Evolutionary conservation across 176 grass and related monocot species (phyloP).

Genomic region (Eragrostis nindensis): DNA sequence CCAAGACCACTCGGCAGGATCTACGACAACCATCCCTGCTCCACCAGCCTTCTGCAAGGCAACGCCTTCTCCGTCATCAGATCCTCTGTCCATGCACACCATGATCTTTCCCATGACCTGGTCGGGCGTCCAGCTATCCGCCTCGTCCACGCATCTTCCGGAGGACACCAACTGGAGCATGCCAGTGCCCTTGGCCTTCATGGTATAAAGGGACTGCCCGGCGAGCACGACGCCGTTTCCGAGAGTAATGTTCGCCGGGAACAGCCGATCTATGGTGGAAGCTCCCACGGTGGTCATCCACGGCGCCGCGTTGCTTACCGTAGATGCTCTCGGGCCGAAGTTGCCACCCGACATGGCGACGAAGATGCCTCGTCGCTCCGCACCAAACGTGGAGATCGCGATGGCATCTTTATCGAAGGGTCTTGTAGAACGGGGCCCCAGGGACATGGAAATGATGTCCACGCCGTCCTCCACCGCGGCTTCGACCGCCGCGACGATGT

Average conservation of each 20-base stretch:
- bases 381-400: not conserved
- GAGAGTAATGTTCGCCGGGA: not conserved
- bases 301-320: not conserved
- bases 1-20: not conserved
- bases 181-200: not conserved
- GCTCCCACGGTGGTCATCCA: conserved; percentile 39
- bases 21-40: not conserved
- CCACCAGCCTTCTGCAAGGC: not conserved
- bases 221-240: not conserved
- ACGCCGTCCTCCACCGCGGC: conserved; percentile 33
- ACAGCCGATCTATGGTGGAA: not conserved
- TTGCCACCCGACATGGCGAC: conserved; percentile 29
- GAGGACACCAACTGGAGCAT: not conserved
- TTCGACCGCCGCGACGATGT: not conserved
- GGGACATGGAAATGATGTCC: conserved; percentile 5
- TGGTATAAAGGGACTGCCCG: conserved; percentile 8
- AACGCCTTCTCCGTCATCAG: too few relatives aligned
- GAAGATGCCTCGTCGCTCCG: not conserved
- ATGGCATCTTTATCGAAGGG: not conserved
- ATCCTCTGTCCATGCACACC: not conserved
- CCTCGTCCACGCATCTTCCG: too few relatives aligned
- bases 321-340: not conserved
- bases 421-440: not conserved
- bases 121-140: not conserved
- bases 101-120: not conserved